Base-by-base conservation (phyloP, 2,329 filamentous ascomycete genomes). In the Calonectria naviculata region DNA sequence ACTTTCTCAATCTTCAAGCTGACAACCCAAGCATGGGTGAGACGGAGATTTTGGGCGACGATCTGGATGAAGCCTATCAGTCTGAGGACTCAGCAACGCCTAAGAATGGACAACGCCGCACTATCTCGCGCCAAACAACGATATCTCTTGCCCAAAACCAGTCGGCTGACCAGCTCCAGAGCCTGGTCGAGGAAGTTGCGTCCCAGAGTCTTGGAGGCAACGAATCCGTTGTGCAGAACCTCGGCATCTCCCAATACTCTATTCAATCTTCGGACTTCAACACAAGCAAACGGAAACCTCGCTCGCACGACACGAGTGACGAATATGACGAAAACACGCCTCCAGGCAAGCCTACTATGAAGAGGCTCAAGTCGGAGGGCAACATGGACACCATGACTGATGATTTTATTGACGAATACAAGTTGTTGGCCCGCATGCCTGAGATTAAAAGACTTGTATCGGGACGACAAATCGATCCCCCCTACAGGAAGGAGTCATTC, bases 161-260 rank as follows among this genome's bases (percentile, higher is more conserved):
- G 67, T 88, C 88, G 2, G 81, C 83, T 3, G 85, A 88, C 61
- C 86, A 88, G 71, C 80, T 89, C n/a, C 85, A 86, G 70, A 89
- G 87, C 66, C 77, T 87, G 61, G 87, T 88, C 0, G 85, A 87
- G 63, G 83, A 88, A n/a, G 85, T 87, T 12, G 85, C 83, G 12
- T 90, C 89, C 5, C 89, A 91, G 73, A 90, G 88, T 71, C 83
- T 91, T 4, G 88, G 87, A 12, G 87, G 87, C 6, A 83, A 86
- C 29, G 87, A 87, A 26, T 73, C 76, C 1, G 68, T 70, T 10
- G 63, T 71, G 6, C 71, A 74, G 41, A 62, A 74, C 19, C 65
- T 70, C 4, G 67, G 64, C 8, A 42, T 69, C 6, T 80, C 81
- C 7, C 74, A 72, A 19, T 77, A 74, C 34, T 76, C 78, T 3